Conservation (phyloP, 2,329 filamentous ascomycete species). For the Zarea fungicola region DNA sequence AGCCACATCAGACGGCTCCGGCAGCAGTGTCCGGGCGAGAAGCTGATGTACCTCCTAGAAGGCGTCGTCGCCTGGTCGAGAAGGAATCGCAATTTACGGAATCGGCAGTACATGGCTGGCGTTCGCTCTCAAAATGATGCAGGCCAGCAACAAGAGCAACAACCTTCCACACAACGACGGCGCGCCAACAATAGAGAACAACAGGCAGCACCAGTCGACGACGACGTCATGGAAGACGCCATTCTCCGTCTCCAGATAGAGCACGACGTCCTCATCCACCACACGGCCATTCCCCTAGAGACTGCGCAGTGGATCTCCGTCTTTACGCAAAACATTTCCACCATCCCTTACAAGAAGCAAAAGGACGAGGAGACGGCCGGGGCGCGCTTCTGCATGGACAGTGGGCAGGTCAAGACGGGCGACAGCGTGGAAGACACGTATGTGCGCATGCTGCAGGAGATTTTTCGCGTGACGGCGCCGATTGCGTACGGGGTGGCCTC, state of each 20-base stretch:
- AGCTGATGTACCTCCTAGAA: constrained; percentile 66
- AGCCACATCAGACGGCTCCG: constrained; percentile 53
- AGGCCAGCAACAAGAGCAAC: too few species aligned
- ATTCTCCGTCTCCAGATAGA: constrained; percentile 64
- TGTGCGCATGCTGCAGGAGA: constrained; percentile 69
- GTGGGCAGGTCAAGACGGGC: constrained; percentile 68
- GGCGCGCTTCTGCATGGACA: constrained; percentile 72
- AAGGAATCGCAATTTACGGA: constrained; percentile 62
- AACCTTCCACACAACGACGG: constrained; percentile 30
- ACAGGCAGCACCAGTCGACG: too few species aligned
- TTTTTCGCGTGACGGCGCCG: constrained; percentile 64
- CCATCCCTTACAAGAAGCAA: constrained; percentile 63
- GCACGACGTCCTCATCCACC: constrained; percentile 64
- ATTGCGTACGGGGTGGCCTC: constrained; percentile 65
- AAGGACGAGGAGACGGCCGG: constrained; percentile 44
- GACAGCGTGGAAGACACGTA: constrained; percentile 63
- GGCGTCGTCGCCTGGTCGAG: constrained; percentile 61
- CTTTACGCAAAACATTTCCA: constrained; percentile 76
- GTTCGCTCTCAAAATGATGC: constrained; percentile 44
- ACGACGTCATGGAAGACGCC: constrained; percentile 65
- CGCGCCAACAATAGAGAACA: constrained; percentile 39
- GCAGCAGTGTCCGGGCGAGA: constrained; percentile 45
- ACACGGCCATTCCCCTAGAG: constrained; percentile 55
- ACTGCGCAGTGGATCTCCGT: constrained; percentile 67
- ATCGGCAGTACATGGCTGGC: constrained; percentile 61